Evolutionary conservation across 2,329 filamentous ascomycete species (phyloP).

Genomic region (Pseudocercospora pini-densiflorae): DNA sequence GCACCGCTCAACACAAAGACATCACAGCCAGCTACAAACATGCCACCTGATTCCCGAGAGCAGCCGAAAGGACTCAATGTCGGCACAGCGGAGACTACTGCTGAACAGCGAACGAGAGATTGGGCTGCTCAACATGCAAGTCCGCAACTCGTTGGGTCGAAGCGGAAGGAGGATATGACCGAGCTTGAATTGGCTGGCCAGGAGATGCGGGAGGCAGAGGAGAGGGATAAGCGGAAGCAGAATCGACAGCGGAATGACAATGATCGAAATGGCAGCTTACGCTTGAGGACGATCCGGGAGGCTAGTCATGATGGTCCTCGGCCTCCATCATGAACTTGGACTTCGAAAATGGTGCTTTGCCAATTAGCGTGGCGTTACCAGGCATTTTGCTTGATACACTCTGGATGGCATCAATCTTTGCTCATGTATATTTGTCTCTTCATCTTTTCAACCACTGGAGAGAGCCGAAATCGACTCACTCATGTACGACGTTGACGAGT

Average conservation of each 20-base stretch:
- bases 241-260: constrained; percentile 22
- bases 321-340: constrained; percentile 13
- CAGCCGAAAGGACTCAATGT: constrained; percentile 11
- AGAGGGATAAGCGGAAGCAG: constrained; percentile 33
- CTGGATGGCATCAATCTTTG: neutral
- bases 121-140: constrained; percentile 35
- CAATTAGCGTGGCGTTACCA: constrained; percentile 17
- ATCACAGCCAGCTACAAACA: constrained; percentile 5
- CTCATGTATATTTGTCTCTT: neutral
- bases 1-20: constrained; percentile 22
- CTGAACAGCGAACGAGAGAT: constrained; percentile 41
- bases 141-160: constrained; percentile 19
- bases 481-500: too few relatives aligned
- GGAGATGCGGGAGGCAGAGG: constrained; percentile 42
- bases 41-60: constrained; percentile 10
- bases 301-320: constrained; percentile 17
- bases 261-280: constrained; percentile 7
- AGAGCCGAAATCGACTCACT: too few relatives aligned
- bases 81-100: constrained; percentile 32
- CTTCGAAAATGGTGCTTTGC: neutral
- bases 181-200: constrained; percentile 41
- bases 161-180: constrained; percentile 35
- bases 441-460: too few relatives aligned
- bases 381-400: neutral
- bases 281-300: constrained; percentile 19